Percentiles rank a stretch among this genome's conserved stretches.
phyloP scores from a whole-genome alignment of 768 basidiomycete genomes.

The Tulasnella sp. region DNA sequence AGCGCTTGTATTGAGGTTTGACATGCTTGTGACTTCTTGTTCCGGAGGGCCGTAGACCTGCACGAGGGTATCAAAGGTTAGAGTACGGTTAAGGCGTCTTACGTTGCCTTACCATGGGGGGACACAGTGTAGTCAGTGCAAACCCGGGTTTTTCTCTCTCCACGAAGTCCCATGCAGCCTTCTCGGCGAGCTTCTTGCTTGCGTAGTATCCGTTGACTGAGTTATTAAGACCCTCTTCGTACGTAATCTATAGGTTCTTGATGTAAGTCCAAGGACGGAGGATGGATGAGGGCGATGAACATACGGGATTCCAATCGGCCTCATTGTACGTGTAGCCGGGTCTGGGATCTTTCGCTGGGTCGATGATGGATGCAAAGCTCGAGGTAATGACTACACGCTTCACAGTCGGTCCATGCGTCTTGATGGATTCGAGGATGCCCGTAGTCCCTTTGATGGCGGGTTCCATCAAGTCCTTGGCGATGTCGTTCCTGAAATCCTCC shows the following conservation, averaged over 20 bases:
- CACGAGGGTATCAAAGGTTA: neutral
- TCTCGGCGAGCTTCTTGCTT: conserved; percentile 55
- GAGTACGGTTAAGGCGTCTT: too few relatives aligned
- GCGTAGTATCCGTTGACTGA: conserved; percentile 34
- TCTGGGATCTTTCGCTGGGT: neutral
- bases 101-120: conserved; percentile 34
- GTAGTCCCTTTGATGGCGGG: conserved; percentile 22
- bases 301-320: conserved; percentile 19
- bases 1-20: conserved; percentile 12
- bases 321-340: conserved; percentile 19
- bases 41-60: conserved; percentile 15
- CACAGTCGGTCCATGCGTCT: conserved; percentile 17
- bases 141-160: conserved; percentile 33
- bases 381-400: conserved; percentile 24
- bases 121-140: conserved; percentile 39
- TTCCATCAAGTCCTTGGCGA: conserved; percentile 12
- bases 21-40: conserved; percentile 12
- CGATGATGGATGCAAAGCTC: conserved; percentile 22
- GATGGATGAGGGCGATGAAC: neutral
- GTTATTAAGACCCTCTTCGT: neutral
- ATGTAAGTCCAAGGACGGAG: neutral
- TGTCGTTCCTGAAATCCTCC: neutral
- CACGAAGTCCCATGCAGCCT: conserved; percentile 41
- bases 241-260: neutral
- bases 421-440: conserved; percentile 18